Percentiles rank a stretch among this genome's conserved stretches.
Evolutionary conservation across 345 rosid genomes (phyloP).

Genomic region (Mercurialis annua): DNA sequence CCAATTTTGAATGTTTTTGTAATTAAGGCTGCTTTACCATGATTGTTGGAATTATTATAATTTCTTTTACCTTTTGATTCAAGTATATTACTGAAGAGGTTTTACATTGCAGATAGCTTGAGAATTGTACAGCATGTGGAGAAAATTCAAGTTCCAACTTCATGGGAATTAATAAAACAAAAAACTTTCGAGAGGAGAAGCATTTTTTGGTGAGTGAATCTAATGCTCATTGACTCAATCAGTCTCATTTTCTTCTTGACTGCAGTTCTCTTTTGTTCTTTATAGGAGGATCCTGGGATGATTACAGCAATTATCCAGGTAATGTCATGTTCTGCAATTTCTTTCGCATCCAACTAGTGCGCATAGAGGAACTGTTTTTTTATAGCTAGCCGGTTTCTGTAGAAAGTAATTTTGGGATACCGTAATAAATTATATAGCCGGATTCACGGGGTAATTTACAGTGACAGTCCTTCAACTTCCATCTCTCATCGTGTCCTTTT

Average conservation of each 20-base stretch:
- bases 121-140: slow-evolving; percentile 32
- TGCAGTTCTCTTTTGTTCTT: not conserved
- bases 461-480: too few species aligned
- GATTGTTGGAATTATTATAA: too few species aligned
- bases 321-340: not conserved
- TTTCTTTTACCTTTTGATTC: not conserved
- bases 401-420: not conserved
- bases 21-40: not conserved
- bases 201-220: slow-evolving; percentile 21
- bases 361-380: not conserved
- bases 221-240: not conserved
- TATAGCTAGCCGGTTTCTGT: not conserved
- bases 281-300: slow-evolving; percentile 22
- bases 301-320: slow-evolving; percentile 27
- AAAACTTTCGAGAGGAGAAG: slow-evolving; percentile 18
- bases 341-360: not conserved
- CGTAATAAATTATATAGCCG: not conserved
- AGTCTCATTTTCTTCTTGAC: not conserved
- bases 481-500: too few species aligned
- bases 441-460: too few species aligned
- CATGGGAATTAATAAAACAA: slow-evolving; percentile 19
- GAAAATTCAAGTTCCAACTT: slow-evolving; percentile 26
- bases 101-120: slow-evolving; percentile 22
- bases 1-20: not conserved
- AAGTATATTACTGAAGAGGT: not conserved